Evolutionary conservation across 441 rosid species (phyloP), one percentile per base, ranked within the genome.

Genomic region (Viola pubescens): DNA sequence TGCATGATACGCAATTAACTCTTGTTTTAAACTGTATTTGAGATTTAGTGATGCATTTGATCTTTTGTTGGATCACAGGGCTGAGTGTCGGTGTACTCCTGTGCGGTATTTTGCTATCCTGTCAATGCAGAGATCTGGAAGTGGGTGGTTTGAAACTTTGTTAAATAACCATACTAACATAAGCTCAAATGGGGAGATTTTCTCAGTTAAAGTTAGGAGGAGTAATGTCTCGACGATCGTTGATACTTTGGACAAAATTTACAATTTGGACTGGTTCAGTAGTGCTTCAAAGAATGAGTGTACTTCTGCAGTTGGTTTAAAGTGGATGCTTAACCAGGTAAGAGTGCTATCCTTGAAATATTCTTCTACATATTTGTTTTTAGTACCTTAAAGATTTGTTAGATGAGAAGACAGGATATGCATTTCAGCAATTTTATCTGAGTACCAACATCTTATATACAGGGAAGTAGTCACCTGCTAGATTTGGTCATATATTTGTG

Each of bases 301-400:
- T 63, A 86, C 95, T 7, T 84, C 91, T 64, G 97, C 97, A 0
- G 97, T 88, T 75, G 98, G 98, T 52, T 75, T 94, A 59, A 94
- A 94, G 79, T 94, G 99, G 99, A 94, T 90, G 99, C 97, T 94
- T 71, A 90, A 90, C 82, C 95, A 94, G 91, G 96, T 90, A 62
- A 78, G 60, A 55, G 0, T 45, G 65, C 64, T 44, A 12, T 50
- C 56, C 52, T 56, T 38, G 7, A 40, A 62, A 47, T 52, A 12
- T 40, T 38, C 19, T 5, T 45, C 37, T 43, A 46, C 39, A 45
- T 19, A 13, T 56, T 7, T 48, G 9, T 13, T 51, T 8, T 47
- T 38, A 3, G 7, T 57, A 19, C 19, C n/a, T 42, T 46, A 39
- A 56, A 8, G 45, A 19, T 65, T 38, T 34, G 4, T 49, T 39